Percentiles rank a stretch among this genome's conserved stretches.
Evolutionary conservation across 2,329 filamentous ascomycete genomes (phyloP).

Genomic region (Penicillium sp.): DNA sequence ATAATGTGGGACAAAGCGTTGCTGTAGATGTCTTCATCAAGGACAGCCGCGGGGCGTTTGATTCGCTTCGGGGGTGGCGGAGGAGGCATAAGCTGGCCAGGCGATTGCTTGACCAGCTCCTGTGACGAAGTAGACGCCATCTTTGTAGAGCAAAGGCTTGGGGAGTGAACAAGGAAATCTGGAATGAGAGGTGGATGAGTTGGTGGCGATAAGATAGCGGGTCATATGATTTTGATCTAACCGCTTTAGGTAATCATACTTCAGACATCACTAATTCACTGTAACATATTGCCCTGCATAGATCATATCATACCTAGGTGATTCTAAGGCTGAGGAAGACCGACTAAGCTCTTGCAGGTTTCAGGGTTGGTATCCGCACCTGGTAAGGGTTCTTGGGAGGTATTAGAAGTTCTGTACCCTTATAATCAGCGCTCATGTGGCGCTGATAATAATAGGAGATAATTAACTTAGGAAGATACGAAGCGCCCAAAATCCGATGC

Average conservation of each 20-base stretch:
- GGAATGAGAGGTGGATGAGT: conserved; percentile 9
- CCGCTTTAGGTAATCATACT: conserved; percentile 6
- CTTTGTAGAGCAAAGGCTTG: conserved; percentile 6
- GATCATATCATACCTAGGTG: neutral
- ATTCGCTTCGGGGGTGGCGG: conserved; percentile 83
- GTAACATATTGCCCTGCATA: neutral
- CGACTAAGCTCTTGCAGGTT: too few relatives aligned
- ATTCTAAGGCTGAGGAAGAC: too few relatives aligned
- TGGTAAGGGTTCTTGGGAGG: too few relatives aligned
- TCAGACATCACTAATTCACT: neutral
- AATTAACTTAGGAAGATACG: too few relatives aligned
- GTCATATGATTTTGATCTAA: conserved; percentile 16
- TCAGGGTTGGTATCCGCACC: too few relatives aligned
- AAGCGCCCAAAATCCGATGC: too few relatives aligned
- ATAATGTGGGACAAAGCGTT: conserved; percentile 91
- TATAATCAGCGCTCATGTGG: too few relatives aligned
- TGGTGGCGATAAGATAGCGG: conserved; percentile 19
- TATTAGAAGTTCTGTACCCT: too few relatives aligned
- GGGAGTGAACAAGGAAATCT: neutral
- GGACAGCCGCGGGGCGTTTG: conserved; percentile 80
- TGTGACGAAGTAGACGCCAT: conserved; percentile 33
- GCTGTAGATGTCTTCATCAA: conserved; percentile 94
- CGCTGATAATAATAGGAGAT: too few relatives aligned
- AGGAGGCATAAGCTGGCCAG: conserved; percentile 75
- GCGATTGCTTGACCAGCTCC: conserved; percentile 39